phyloP scores from a whole-genome alignment of 2,329 filamentous ascomycete species.

The Periglandula ipomoeae region DNA sequence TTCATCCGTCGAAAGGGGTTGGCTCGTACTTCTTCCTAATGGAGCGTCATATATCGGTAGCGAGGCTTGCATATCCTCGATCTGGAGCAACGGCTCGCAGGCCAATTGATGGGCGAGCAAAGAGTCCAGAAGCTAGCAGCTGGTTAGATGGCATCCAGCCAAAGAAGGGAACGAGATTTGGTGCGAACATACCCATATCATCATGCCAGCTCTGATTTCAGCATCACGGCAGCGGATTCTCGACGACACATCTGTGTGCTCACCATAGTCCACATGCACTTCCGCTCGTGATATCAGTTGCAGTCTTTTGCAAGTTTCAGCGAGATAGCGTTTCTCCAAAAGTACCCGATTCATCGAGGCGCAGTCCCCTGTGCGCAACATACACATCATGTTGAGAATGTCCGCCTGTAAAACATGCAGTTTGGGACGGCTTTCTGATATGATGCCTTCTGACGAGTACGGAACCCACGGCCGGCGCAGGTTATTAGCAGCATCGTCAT shows the following conservation, averaged over 20 bases:
- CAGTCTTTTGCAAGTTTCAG: neutral
- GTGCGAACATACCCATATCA: neutral
- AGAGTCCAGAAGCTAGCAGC: neutral
- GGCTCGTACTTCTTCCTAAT: neutral
- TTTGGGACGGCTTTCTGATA: neutral
- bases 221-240: neutral
- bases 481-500: neutral
- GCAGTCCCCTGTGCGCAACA: neutral
- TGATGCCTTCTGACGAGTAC: neutral
- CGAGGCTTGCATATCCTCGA: neutral
- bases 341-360: neutral
- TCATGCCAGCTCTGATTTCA: neutral
- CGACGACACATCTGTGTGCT: too few relatives aligned
- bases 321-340: neutral
- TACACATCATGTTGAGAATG: neutral
- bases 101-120: neutral
- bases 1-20: neutral
- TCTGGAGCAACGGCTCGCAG: neutral
- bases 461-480: neutral
- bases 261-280: neutral
- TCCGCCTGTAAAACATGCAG: neutral
- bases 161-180: neutral
- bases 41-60: neutral
- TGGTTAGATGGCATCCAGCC: neutral
- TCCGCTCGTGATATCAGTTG: neutral